Evolutionary conservation across 2,329 filamentous ascomycete genomes (phyloP), one percentile per base, ranked within the genome.

Genomic region (Penicillium oxalicum): DNA sequence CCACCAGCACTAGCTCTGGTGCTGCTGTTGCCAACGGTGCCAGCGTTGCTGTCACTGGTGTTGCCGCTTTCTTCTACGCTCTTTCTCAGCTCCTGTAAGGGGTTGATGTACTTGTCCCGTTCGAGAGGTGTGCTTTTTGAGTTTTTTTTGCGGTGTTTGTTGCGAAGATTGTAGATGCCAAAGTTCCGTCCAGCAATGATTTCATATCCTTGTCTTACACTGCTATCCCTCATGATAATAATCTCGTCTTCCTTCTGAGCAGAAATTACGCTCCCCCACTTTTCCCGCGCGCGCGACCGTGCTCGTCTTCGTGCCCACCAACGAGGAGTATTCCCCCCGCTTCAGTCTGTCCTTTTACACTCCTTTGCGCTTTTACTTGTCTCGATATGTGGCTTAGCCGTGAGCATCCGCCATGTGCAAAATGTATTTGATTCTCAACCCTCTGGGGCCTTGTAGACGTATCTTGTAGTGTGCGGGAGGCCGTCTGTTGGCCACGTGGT

Each of bases 21-120:
- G 67, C 64, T 49, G 67, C 68, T 41, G 63, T 66, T 42, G 62
- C 58, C 51, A 65, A 57, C 57, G 53, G 59, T 40, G 70, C 57
- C 52, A 68, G 64, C 58, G 56, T 66, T 26, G 63, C 70, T 47
- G 62, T 63, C 8, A 61, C 73, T 45, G 74, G 73, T 57, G 44
- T 71, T 44, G 70, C 73, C 33, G 70, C 74, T 44, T 8, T 72
- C 47, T 62, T 77, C 55, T 72, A 72, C 59, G 69, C 69, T 59
- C 57, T 77, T 38, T 57, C 74, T 55, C 68, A 71, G 59, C 66
- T 74, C 51, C 63, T 77, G 67, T 77, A 75, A 71, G 64, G 57
- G 60, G 53, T 61, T 50, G 55, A 61, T 57, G 58, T 50, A 53
- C 55, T 45, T 59, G 58, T 63, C 60, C 48, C 54, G 54, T 52